Conservation (phyloP, 1,139 yeast genomes). For the Pichia sp. region DNA sequence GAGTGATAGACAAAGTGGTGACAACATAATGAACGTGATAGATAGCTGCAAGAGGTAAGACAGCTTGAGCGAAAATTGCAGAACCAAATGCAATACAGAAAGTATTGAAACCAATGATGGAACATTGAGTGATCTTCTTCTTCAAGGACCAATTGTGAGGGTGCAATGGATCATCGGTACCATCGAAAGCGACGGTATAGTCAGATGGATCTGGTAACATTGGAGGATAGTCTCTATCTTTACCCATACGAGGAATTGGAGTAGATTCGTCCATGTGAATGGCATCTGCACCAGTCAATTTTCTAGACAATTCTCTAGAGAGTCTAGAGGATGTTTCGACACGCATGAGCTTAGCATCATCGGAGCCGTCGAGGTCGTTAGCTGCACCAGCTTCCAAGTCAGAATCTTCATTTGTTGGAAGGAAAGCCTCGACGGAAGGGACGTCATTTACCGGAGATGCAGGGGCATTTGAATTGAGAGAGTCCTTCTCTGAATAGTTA, state of each 20-base stretch:
- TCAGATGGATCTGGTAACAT: conserved; percentile 41
- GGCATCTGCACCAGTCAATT: conserved; percentile 23
- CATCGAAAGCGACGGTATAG: conserved; percentile 53
- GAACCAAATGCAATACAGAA: conserved; percentile 52
- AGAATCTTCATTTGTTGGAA: background rate
- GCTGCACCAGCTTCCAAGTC: conserved; percentile 9
- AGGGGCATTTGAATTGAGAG: background rate
- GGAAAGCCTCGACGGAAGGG: background rate
- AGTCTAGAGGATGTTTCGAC: conserved; percentile 17
- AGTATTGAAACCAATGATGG: conserved; percentile 36
- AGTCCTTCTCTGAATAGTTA: background rate
- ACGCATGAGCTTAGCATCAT: conserved; percentile 10
- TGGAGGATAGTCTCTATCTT: conserved; percentile 47
- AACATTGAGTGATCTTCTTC: conserved; percentile 36
- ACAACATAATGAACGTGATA: conserved; percentile 47
- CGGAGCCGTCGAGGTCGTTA: conserved; percentile 2
- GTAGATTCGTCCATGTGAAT: conserved; percentile 18
- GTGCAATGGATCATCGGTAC: conserved; percentile 52
- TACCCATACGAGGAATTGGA: conserved; percentile 50
- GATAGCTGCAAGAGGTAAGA: conserved; percentile 32
- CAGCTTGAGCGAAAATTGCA: conserved; percentile 53
- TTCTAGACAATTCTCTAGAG: conserved; percentile 23
- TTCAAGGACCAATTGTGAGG: conserved; percentile 53
- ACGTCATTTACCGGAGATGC: too few relatives aligned
- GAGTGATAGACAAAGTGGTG: conserved; percentile 58